A percentile compares a stretch with the other conserved stretches of the same genome.
These are phyloP conservation scores for Diutina siamensis DNA, from an alignment of 1,139 yeast species.

Conservation along the genomic window DNA sequence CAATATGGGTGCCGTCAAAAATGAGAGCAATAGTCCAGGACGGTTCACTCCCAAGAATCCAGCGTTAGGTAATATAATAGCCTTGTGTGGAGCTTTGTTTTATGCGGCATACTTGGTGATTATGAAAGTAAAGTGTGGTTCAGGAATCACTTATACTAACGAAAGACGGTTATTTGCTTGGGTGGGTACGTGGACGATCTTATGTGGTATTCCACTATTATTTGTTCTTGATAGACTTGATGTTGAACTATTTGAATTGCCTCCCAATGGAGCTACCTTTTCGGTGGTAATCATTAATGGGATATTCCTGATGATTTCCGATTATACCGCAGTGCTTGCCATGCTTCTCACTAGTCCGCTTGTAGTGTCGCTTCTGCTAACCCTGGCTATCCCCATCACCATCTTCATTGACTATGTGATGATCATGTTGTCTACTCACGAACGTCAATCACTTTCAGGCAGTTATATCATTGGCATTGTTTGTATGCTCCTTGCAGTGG, in stretches of 20 bases:
- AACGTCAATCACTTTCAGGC: not conserved
- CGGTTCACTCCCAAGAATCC: conserved; percentile 28
- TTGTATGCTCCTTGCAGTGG: conserved; percentile 34
- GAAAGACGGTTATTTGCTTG: conserved; percentile 37
- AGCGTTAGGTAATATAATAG: conserved; percentile 32
- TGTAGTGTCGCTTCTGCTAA: conserved; percentile 39
- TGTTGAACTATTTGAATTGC: conserved; percentile 30
- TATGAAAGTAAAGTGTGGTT: conserved; percentile 34
- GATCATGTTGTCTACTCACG: not conserved
- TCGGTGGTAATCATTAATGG: conserved; percentile 30
- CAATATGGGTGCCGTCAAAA: conserved; percentile 14
- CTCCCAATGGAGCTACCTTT: conserved; percentile 24
- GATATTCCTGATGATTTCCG: conserved; percentile 35
- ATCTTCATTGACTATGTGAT: conserved; percentile 34
- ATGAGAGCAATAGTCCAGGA: conserved; percentile 7
- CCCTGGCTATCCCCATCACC: conserved; percentile 42
- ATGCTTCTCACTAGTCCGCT: conserved; percentile 44
- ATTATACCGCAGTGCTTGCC: conserved; percentile 37
- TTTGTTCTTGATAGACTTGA: conserved; percentile 20
- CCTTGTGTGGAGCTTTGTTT: conserved; percentile 34
- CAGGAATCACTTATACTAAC: conserved; percentile 23
- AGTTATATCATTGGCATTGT: conserved; percentile 34
- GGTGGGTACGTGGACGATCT: conserved; percentile 31
- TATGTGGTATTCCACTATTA: conserved; percentile 28
- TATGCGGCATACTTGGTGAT: conserved; percentile 35